phyloP scores from a whole-genome alignment of 345 rosid species.

The Aquilaria malaccensis region DNA sequence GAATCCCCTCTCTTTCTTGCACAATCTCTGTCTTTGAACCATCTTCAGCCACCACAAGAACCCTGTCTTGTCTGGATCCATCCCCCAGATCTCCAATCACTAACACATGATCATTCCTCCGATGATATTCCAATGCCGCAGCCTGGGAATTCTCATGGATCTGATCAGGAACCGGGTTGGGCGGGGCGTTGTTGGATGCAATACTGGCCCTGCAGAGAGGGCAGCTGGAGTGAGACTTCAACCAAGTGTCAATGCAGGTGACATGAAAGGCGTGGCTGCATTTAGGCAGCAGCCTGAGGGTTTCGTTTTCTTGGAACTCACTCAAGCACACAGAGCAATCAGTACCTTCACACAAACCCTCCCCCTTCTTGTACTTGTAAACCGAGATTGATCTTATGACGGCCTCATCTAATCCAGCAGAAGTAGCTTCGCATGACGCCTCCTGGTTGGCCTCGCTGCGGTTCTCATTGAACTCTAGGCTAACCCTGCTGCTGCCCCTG shows the following conservation, averaged over 20 bases:
- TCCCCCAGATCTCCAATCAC: slow-evolving; percentile 35
- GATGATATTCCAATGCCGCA: slow-evolving; percentile 17
- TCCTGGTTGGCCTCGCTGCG: slow-evolving; percentile 10
- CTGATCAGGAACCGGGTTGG: slow-evolving; percentile 1
- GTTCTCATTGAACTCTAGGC: slow-evolving; percentile 9
- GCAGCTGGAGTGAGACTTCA: slow-evolving; percentile 72
- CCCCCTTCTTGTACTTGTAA: slow-evolving; percentile 43
- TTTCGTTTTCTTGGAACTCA: slow-evolving; percentile 72
- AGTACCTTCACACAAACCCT: slow-evolving; percentile 42
- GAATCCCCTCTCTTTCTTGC: slow-evolving; percentile 1
- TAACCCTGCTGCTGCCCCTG: slow-evolving; percentile 6
- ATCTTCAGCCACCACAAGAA: background rate
- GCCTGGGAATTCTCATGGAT: background rate
- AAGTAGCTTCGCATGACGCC: slow-evolving; percentile 10
- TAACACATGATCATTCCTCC: slow-evolving; percentile 23
- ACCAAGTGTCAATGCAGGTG: slow-evolving; percentile 82
- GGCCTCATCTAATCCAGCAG: slow-evolving; percentile 48
- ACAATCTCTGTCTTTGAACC: background rate
- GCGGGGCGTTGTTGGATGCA: slow-evolving; percentile 4
- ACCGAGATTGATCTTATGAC: slow-evolving; percentile 49
- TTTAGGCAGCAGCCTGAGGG: slow-evolving; percentile 55
- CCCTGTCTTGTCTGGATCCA: slow-evolving; percentile 20
- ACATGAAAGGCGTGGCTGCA: slow-evolving; percentile 86
- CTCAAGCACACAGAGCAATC: slow-evolving; percentile 75
- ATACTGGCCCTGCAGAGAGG: slow-evolving; percentile 74